A percentile compares a stretch with the other conserved stretches of the same genome.
phyloP scores from a whole-genome alignment of 2,329 filamentous ascomycete species.

The Periconia sp. region DNA sequence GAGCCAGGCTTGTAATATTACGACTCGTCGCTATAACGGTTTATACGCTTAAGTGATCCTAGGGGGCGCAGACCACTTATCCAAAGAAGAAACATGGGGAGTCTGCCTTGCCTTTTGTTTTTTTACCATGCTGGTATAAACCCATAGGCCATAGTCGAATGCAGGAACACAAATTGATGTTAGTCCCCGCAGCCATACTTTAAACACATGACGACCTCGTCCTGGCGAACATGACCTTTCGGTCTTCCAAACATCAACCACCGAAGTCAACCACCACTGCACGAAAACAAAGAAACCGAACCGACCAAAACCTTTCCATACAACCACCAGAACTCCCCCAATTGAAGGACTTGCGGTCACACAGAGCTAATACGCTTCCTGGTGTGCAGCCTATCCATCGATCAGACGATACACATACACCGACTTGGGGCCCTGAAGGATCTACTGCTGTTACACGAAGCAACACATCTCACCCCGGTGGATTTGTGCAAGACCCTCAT shows the following conservation, averaged over 20 bases:
- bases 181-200: conserved; percentile 31
- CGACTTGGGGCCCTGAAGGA: conserved; percentile 25
- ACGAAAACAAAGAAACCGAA: conserved; percentile 36
- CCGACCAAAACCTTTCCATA: conserved; percentile 30
- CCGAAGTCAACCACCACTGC: conserved; percentile 35
- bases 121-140: conserved; percentile 36
- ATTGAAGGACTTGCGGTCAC: conserved; percentile 28
- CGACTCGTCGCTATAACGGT: conserved; percentile 35
- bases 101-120: conserved; percentile 34
- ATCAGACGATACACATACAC: conserved; percentile 24
- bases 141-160: conserved; percentile 21
- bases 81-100: conserved; percentile 25
- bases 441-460: conserved; percentile 20
- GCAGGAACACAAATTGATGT: conserved; percentile 38
- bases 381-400: conserved; percentile 32
- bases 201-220: conserved; percentile 30
- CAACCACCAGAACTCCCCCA: conserved; percentile 34
- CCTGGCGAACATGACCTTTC: conserved; percentile 38
- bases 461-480: conserved; percentile 20
- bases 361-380: conserved; percentile 34
- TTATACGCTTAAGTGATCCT: conserved; percentile 35
- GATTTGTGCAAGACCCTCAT: conserved; percentile 13
- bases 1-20: conserved; percentile 31
- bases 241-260: conserved; percentile 31
- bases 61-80: conserved; percentile 36